These are phyloP conservation scores for Colletotrichum sidae DNA, from an alignment of 2,329 filamentous ascomycete species.

Conservation along the genomic window DNA sequence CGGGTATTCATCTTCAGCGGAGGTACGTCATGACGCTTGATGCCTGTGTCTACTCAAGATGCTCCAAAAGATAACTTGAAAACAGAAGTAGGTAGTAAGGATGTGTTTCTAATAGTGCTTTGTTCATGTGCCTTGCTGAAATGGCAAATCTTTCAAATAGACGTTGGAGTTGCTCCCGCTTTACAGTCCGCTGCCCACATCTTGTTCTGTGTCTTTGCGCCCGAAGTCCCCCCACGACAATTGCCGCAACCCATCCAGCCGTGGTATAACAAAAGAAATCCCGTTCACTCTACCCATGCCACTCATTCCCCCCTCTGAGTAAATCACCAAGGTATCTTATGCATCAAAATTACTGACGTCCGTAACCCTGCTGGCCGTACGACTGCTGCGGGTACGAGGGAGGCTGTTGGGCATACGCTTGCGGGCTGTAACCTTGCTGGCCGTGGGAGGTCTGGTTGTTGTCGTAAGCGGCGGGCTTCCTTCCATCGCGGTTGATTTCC, in stretches of 20 bases:
- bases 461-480: slow-evolving; percentile 1
- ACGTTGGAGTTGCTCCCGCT: too few species aligned
- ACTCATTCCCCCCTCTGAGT: background rate
- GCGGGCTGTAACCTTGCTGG: background rate
- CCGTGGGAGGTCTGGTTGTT: slow-evolving; percentile 1
- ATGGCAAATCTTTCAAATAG: too few species aligned
- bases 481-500: slow-evolving; percentile 2
- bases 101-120: too few species aligned
- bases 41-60: too few species aligned
- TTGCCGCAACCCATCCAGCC: background rate
- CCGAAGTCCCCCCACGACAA: background rate
- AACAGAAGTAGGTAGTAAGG: too few species aligned
- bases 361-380: slow-evolving; percentile 7
- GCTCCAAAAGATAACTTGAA: too few species aligned
- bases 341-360: background rate
- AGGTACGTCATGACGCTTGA: too few species aligned
- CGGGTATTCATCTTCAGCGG: too few species aligned
- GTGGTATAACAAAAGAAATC: slow-evolving; percentile 16
- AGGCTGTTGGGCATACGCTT: slow-evolving; percentile 1
- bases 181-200: too few species aligned
- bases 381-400: slow-evolving; percentile 4
- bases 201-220: slow-evolving; percentile 1
- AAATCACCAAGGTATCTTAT: background rate
- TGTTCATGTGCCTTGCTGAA: too few species aligned
- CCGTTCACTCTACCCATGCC: background rate